These are phyloP conservation scores for Ulvella scutata DNA, from an alignment of 139 green algal species.

Conservation along the genomic window DNA sequence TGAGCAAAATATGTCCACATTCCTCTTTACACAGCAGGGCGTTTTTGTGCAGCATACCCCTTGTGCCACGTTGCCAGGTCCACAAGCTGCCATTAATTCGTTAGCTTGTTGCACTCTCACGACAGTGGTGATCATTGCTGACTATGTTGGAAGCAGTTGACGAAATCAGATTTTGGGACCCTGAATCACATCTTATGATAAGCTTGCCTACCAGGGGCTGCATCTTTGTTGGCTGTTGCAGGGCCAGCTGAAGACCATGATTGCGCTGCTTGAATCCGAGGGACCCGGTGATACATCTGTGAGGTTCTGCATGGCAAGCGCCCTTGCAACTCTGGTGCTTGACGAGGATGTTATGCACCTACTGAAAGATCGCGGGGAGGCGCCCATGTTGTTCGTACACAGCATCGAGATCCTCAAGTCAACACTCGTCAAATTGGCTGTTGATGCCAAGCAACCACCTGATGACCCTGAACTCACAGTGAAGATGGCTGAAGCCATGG, in stretches of 20 bases:
- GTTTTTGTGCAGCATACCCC: too few relatives aligned
- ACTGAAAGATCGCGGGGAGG: conserved; percentile 22
- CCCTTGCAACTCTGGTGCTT: conserved; percentile 57
- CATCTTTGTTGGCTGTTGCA: too few relatives aligned
- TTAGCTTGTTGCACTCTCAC: too few relatives aligned
- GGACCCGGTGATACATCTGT: conserved; percentile 24
- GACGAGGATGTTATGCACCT: conserved; percentile 48
- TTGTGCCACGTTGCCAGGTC: too few relatives aligned
- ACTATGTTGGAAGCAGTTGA: too few relatives aligned
- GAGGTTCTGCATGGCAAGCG: conserved; percentile 44
- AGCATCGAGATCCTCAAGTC: conserved; percentile 26
- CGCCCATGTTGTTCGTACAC: conserved; percentile 27
- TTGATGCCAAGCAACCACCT: conserved; percentile 4
- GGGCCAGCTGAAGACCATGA: background rate
- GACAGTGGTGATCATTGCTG: too few relatives aligned
- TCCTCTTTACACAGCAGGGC: too few relatives aligned
- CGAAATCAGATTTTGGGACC: too few relatives aligned
- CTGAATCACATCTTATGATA: too few relatives aligned
- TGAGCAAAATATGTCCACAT: too few relatives aligned
- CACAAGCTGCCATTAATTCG: too few relatives aligned
- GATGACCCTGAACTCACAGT: conserved; percentile 33
- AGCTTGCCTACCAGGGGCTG: too few relatives aligned
- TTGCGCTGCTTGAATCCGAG: conserved; percentile 5
- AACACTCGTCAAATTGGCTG: conserved; percentile 23
- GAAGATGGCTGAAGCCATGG: conserved; percentile 36